Base-by-base conservation (phyloP, 495 filamentous ascomycete genomes). In the Neurospora tetraspora region DNA sequence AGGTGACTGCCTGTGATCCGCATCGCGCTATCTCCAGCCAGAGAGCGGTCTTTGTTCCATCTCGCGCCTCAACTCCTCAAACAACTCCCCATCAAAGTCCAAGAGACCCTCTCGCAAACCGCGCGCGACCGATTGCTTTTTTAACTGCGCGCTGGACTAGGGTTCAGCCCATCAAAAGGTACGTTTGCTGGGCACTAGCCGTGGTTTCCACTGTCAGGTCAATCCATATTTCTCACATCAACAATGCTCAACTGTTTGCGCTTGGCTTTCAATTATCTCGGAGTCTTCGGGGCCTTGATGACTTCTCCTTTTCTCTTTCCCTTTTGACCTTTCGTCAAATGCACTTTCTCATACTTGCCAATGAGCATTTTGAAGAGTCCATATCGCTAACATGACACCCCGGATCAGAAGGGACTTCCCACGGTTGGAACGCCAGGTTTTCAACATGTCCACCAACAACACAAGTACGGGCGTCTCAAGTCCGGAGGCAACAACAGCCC, bases 361-460 rank as follows among this genome's bases (percentile, higher is more conserved):
- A 23, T 72, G 73, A 16, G 31, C 42, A 20, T 45, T 69, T 5
- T 31, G 16, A 16, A 7, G 27, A 72, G 34, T 69, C n/a, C 5
- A 3, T 27, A 27, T 37, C 70, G 80, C 83, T 86, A 80, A 87
- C 79, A 85, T 83, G 81, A 61, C 74, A 45, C 70, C 70, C 69
- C 74, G 76, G 71, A 76, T 70, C 71, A 73, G 76, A 74, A 82
- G 82, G 72, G 72, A 77, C 70, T 74, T 76, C 68, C 81, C 80
- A 65, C 76, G 79, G 76, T 73, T 81, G 70, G 77, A 73, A 74
- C 79, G 78, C 71, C 79, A 78, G 61, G 75, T 77, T 40, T 83
- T 85, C 79, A 79, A 77, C 74, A 87, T 87, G 85, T 81, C 83
- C 69, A 76, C 75, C 43, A 85, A 83, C 74, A 76, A 72, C 73